Conservation (phyloP, 116 monocot species). For the Phalaenopsis hybrid region DNA sequence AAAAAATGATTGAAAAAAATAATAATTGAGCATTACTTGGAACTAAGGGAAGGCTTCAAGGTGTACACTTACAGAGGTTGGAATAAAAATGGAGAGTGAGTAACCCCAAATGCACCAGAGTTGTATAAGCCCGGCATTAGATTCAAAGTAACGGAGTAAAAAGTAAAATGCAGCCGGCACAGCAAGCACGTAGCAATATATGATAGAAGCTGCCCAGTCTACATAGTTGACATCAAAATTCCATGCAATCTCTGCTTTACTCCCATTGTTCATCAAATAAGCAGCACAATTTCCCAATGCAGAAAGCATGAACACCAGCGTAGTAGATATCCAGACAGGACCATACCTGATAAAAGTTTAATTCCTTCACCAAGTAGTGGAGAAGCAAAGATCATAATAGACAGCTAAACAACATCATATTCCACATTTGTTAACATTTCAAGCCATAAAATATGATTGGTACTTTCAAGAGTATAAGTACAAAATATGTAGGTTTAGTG, state of each 20-base stretch:
- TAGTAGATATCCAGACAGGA: slow-evolving; percentile 86
- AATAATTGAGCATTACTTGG: neutral
- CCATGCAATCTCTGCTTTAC: slow-evolving; percentile 41
- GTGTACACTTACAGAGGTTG: slow-evolving; percentile 54
- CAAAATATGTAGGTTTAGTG: neutral
- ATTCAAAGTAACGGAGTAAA: slow-evolving; percentile 80
- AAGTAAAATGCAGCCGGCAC: slow-evolving; percentile 76
- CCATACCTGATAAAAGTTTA: slow-evolving; percentile 50
- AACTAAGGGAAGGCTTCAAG: neutral
- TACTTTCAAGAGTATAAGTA: neutral
- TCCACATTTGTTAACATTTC: neutral
- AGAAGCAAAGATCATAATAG: neutral
- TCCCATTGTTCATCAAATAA: slow-evolving; percentile 59
- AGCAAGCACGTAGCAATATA: slow-evolving; percentile 59
- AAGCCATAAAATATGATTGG: neutral
- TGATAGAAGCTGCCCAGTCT: slow-evolving; percentile 70
- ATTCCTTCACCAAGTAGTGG: slow-evolving; percentile 6
- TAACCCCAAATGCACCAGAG: slow-evolving; percentile 99
- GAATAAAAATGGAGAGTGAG: slow-evolving; percentile 87
- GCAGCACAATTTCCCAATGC: slow-evolving; percentile 78
- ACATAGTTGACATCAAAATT: slow-evolving; percentile 86
- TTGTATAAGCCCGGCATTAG: slow-evolving; percentile 44
- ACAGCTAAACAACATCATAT: neutral
- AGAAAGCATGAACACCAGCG: slow-evolving; percentile 72
- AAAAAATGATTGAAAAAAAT: too few species aligned